These are phyloP conservation scores for Plasmopara muralis DNA, from an alignment of 352 stramenopile genomes.

Conservation along the genomic window DNA sequence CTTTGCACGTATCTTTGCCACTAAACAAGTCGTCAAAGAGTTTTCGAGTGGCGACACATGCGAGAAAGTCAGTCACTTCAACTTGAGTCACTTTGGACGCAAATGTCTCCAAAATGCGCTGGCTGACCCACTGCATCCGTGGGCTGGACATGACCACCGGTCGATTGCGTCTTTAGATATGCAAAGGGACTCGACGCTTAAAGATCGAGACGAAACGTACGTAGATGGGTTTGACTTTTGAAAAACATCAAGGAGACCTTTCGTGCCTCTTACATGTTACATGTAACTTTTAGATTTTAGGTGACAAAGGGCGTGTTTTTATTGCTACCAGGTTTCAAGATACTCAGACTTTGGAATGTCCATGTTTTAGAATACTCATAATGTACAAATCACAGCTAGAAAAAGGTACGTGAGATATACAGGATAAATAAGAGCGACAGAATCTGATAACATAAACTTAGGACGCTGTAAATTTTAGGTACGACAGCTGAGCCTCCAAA, in stretches of 20 bases:
- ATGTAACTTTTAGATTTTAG: no score
- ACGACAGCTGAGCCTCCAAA: no score
- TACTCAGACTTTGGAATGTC: no score
- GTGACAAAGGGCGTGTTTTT: no score
- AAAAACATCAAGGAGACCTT: neutral
- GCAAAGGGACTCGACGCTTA: constrained; percentile 5
- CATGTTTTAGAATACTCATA: no score
- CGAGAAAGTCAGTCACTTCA: constrained; percentile 67
- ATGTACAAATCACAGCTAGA: no score
- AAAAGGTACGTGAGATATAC: no score
- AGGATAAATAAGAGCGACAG: no score
- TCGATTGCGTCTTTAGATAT: constrained; percentile 5
- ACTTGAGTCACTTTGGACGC: constrained; percentile 45
- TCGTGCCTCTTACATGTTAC: no score
- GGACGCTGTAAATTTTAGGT: no score
- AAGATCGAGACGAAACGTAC: constrained; percentile 24
- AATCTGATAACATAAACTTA: no score
- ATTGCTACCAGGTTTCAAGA: no score
- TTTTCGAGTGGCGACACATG: constrained; percentile 40
- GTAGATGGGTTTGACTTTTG: neutral
- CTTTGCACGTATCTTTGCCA: constrained; percentile 61
- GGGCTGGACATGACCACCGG: constrained; percentile 49
- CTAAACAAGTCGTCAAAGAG: constrained; percentile 69
- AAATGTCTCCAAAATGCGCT: constrained; percentile 75
- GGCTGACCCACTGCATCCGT: constrained; percentile 77